These are phyloP conservation scores for Polychytrium aggregatum DNA, from an alignment of 192 early-diverging fungal genomes.

Conservation along the genomic window DNA sequence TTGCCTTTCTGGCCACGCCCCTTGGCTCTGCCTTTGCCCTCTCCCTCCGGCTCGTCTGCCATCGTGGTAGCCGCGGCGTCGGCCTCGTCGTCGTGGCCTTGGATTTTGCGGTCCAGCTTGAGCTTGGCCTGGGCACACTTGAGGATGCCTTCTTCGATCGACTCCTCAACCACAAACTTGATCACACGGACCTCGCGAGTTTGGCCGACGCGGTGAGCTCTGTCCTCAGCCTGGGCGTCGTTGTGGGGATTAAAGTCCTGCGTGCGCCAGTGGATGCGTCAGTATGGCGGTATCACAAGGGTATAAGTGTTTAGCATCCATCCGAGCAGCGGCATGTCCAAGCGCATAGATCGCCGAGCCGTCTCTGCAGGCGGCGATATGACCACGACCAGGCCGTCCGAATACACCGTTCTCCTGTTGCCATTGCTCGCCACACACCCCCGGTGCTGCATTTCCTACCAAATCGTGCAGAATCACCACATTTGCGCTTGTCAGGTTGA, in stretches of 20 bases:
- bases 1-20: not conserved
- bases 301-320: no score
- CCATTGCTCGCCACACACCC: no score
- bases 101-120: conserved; percentile 40
- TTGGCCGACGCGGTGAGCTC: conserved; percentile 76
- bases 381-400: conserved; percentile 23
- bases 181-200: conserved; percentile 65
- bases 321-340: no score
- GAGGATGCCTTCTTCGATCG: conserved; percentile 64
- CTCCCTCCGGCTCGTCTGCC: conserved; percentile 1
- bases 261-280: conserved; percentile 30
- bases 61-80: conserved; percentile 3
- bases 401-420: no score
- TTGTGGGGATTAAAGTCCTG: conserved; percentile 81
- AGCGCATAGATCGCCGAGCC: no score
- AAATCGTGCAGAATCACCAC: conserved; percentile 82
- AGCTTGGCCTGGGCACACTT: conserved; percentile 48
- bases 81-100: conserved; percentile 7
- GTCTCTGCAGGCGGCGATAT: no score
- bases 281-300: no score
- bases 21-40: not conserved
- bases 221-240: conserved; percentile 62
- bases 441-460: no score
- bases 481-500: conserved; percentile 90
- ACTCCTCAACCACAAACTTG: conserved; percentile 50